phyloP scores from a whole-genome alignment of 768 basidiomycete genomes.

The Infundibulicybe gibba region DNA sequence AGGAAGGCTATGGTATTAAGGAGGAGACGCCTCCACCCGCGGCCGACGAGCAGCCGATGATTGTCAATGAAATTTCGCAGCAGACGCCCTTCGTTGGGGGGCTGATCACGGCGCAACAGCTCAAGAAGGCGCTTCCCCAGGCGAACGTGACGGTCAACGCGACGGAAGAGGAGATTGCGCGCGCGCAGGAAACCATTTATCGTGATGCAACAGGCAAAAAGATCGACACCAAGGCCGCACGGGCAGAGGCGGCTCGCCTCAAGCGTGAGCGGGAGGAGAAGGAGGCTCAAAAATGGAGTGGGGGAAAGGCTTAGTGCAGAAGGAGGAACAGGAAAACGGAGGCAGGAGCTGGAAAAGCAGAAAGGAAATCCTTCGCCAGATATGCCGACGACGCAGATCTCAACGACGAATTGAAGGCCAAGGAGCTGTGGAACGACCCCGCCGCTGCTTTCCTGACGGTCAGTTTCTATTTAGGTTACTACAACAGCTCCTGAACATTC shows the following conservation, averaged over 20 bases:
- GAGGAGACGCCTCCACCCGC: conserved; percentile 50
- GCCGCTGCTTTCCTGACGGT: conserved; percentile 93
- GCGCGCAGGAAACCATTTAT: conserved; percentile 88
- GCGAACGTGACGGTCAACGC: conserved; percentile 27
- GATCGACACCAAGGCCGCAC: conserved; percentile 83
- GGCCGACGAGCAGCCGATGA: conserved; percentile 66
- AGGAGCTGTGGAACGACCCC: conserved; percentile 96
- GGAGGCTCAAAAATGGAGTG: conserved; percentile 95
- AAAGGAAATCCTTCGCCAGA: conserved; percentile 65
- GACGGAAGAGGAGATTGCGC: conserved; percentile 53
- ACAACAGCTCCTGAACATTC: conserved; percentile 2
- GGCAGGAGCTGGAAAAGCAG: conserved; percentile 65
- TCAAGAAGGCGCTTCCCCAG: conserved; percentile 60
- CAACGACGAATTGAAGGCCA: conserved; percentile 79
- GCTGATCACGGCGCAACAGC: conserved; percentile 69
- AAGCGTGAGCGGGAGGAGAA: conserved; percentile 83
- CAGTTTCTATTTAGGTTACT: conserved; percentile 16
- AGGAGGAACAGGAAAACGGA: conserved; percentile 72
- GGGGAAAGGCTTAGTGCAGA: conserved; percentile 94
- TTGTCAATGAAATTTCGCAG: conserved; percentile 42
- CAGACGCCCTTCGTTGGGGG: conserved; percentile 64
- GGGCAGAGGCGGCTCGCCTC: conserved; percentile 77
- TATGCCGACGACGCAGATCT: conserved; percentile 80
- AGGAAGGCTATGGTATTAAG: conserved; percentile 39
- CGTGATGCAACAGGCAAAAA: conserved; percentile 86